Evolutionary conservation across 176 grass and related monocot species (phyloP).

Genomic region (Panicum miliaceum): DNA sequence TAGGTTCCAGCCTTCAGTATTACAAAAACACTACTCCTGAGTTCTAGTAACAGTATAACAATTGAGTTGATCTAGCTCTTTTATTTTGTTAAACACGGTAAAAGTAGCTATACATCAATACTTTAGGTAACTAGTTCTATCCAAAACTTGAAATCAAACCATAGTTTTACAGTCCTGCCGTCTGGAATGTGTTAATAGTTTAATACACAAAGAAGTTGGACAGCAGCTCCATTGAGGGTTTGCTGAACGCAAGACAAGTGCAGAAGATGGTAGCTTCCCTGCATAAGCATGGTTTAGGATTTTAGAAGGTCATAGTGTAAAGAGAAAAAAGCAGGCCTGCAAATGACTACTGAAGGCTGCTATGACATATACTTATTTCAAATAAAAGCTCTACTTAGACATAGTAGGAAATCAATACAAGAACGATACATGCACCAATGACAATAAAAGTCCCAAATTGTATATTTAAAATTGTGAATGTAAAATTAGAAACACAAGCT

Average conservation of each 20-base stretch:
- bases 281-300: conserved; percentile 16
- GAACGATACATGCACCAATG: background rate
- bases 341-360: background rate
- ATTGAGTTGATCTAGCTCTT: background rate
- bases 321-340: background rate
- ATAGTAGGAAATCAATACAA: background rate
- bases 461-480: background rate
- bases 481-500: conserved; percentile 16
- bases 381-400: conserved; percentile 8
- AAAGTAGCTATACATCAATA: background rate
- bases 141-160: conserved; percentile 7
- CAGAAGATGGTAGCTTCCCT: conserved; percentile 3
- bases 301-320: background rate
- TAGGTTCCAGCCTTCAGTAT: background rate
- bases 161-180: background rate
- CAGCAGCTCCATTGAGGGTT: background rate
- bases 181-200: background rate
- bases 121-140: background rate
- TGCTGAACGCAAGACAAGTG: conserved; percentile 14
- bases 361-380: background rate
- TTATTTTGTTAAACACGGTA: background rate
- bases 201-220: background rate
- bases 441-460: background rate
- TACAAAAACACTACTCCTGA: background rate
- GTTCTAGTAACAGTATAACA: background rate